Percentiles rank a stretch among this genome's conserved stretches.
These are phyloP conservation scores for Cryphonectria japonica DNA, from an alignment of 2,329 filamentous ascomycete genomes.

Conservation along the genomic window DNA sequence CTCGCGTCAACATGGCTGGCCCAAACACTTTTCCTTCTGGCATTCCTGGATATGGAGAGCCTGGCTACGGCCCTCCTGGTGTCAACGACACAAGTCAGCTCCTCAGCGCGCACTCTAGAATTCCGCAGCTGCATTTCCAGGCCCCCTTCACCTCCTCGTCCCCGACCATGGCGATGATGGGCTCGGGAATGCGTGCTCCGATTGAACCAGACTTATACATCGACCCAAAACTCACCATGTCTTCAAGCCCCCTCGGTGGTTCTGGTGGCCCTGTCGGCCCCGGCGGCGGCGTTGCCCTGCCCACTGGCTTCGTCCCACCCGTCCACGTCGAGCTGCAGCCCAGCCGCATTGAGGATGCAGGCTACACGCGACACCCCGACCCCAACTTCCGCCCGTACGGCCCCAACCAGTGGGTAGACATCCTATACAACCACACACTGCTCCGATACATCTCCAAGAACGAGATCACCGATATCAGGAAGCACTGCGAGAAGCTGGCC, in stretches of 20 bases:
- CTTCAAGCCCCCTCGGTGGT: background rate
- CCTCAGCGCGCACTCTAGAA: background rate
- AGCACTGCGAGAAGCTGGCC: slow-evolving; percentile 25
- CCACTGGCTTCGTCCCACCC: background rate
- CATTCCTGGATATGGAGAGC: background rate
- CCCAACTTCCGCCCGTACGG: slow-evolving; percentile 23
- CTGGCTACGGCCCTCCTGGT: background rate
- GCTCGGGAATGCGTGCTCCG: background rate
- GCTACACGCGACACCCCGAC: slow-evolving; percentile 20
- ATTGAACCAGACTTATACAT: background rate
- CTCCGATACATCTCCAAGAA: slow-evolving; percentile 21
- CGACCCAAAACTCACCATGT: background rate
- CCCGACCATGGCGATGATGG: background rate
- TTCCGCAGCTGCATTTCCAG: background rate
- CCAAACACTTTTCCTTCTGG: background rate
- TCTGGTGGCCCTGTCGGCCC: too few species aligned
- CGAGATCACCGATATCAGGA: slow-evolving; percentile 27
- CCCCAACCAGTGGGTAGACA: slow-evolving; percentile 24
- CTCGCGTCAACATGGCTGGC: background rate
- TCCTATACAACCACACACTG: slow-evolving; percentile 7
- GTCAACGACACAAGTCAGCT: background rate
- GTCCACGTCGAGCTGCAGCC: slow-evolving; percentile 3
- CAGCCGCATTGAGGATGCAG: slow-evolving; percentile 20
- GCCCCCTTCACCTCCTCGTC: background rate
- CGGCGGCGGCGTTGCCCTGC: background rate